phyloP scores from a whole-genome alignment of 495 filamentous ascomycete species.

The Extremus antarcticus region DNA sequence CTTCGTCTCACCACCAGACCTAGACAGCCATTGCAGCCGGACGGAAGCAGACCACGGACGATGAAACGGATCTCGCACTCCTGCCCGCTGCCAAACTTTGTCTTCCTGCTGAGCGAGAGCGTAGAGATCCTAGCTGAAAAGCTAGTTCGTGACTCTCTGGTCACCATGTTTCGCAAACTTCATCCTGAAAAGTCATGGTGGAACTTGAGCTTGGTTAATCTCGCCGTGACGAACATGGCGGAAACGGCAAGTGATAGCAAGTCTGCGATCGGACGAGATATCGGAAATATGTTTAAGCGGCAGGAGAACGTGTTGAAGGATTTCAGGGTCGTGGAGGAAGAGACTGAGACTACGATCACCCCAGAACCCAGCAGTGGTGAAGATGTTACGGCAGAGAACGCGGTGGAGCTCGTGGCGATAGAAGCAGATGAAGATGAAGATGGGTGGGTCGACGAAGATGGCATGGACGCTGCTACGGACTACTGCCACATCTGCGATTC shows the following conservation, averaged over 20 bases:
- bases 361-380: background rate
- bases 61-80: constrained; percentile 61
- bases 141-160: constrained; percentile 54
- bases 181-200: constrained; percentile 59
- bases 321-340: constrained; percentile 45
- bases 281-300: constrained; percentile 33
- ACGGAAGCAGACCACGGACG: constrained; percentile 40
- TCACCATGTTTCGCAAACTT: constrained; percentile 62
- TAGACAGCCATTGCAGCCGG: constrained; percentile 43
- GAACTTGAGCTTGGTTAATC: constrained; percentile 72
- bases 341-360: background rate
- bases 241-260: constrained; percentile 39
- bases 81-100: constrained; percentile 52
- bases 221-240: constrained; percentile 79
- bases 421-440: constrained; percentile 19
- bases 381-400: background rate
- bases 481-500: constrained; percentile 51
- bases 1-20: constrained; percentile 68
- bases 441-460: constrained; percentile 36
- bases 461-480: constrained; percentile 20
- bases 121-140: constrained; percentile 50
- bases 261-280: constrained; percentile 30
- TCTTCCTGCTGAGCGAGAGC: constrained; percentile 51
- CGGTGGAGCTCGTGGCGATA: background rate
- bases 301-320: constrained; percentile 55